Evolutionary conservation across 208 protist species (phyloP).

Genomic region (Herpetomonas samuelpessoai): DNA sequence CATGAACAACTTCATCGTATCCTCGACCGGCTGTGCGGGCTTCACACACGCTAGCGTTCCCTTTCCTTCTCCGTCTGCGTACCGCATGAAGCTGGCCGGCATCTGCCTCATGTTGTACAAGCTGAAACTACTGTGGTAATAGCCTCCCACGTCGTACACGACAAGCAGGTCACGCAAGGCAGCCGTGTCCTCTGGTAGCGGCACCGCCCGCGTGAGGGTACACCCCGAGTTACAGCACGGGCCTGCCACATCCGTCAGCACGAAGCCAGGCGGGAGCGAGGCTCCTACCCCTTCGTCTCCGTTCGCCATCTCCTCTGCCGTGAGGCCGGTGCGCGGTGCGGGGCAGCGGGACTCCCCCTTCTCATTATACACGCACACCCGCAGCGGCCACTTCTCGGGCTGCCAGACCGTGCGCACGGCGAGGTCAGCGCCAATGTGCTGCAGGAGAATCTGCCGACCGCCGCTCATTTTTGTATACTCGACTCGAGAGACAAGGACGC

Average conservation of each 20-base stretch:
- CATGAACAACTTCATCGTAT: constrained; percentile 34
- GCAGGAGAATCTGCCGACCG: constrained; percentile 41
- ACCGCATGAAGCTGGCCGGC: constrained; percentile 46
- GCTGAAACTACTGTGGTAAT: constrained; percentile 64
- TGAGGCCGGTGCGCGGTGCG: not conserved
- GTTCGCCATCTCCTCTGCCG: not conserved
- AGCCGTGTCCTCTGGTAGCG: constrained; percentile 20
- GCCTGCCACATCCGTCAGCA: constrained; percentile 47
- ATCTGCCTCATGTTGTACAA: constrained; percentile 65
- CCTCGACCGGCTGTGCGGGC: constrained; percentile 33
- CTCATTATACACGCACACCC: constrained; percentile 39
- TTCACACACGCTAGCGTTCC: constrained; percentile 20
- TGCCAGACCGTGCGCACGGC: constrained; percentile 68
- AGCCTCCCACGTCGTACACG: constrained; percentile 63
- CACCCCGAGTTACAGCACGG: constrained; percentile 72
- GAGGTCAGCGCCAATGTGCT: constrained; percentile 68
- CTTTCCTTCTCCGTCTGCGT: constrained; percentile 8
- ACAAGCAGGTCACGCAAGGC: constrained; percentile 45
- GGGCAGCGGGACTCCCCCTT: constrained; percentile 1
- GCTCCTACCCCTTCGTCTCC: too few species aligned
- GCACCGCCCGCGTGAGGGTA: constrained; percentile 28
- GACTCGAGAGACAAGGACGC: constrained; percentile 49
- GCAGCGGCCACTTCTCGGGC: constrained; percentile 69
- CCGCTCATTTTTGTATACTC: constrained; percentile 65
- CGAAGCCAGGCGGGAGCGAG: not conserved